These are phyloP conservation scores for Lactuca sativa DNA, from an alignment of 129 eudicot genomes.

Conservation along the genomic window DNA sequence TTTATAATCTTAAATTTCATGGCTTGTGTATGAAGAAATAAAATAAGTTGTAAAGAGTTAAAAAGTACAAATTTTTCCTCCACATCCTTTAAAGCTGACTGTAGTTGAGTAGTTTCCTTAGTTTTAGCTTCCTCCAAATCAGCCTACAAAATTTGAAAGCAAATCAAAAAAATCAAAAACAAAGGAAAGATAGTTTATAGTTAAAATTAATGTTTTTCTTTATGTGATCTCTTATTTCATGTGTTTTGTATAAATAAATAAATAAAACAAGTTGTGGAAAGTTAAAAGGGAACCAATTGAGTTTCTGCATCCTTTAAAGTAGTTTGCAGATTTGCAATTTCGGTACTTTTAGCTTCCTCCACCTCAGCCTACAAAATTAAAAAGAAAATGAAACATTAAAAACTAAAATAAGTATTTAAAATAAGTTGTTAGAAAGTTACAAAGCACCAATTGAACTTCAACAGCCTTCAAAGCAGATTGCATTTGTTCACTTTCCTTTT, in stretches of 20 bases:
- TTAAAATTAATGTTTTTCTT: not conserved
- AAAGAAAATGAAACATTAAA: not conserved
- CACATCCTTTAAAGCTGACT: slow-evolving; percentile 36
- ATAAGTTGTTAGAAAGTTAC: slow-evolving; percentile 11
- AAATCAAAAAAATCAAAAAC: slow-evolving; percentile 8
- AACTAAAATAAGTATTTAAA: not conserved
- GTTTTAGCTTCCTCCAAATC: slow-evolving; percentile 30
- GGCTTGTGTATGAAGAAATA: slow-evolving; percentile 5
- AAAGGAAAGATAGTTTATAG: not conserved
- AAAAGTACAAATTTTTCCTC: slow-evolving; percentile 33
- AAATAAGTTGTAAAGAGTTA: slow-evolving; percentile 1
- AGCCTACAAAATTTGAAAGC: slow-evolving; percentile 23
- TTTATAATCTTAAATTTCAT: slow-evolving; percentile 2
- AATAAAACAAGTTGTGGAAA: not conserved
- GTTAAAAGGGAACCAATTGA: slow-evolving; percentile 20
- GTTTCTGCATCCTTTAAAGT: slow-evolving; percentile 49
- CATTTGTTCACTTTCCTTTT: slow-evolving; percentile 47
- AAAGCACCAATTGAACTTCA: slow-evolving; percentile 34
- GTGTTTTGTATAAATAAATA: too few species aligned
- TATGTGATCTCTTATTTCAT: not conserved
- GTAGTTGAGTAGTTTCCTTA: slow-evolving; percentile 22
- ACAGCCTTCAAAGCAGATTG: slow-evolving; percentile 50
- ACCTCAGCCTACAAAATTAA: slow-evolving; percentile 42
- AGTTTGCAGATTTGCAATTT: slow-evolving; percentile 46
- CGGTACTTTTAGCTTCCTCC: slow-evolving; percentile 66